These are phyloP conservation scores for Wallacemonas collosoma DNA, from an alignment of 208 protist genomes.

Conservation along the genomic window DNA sequence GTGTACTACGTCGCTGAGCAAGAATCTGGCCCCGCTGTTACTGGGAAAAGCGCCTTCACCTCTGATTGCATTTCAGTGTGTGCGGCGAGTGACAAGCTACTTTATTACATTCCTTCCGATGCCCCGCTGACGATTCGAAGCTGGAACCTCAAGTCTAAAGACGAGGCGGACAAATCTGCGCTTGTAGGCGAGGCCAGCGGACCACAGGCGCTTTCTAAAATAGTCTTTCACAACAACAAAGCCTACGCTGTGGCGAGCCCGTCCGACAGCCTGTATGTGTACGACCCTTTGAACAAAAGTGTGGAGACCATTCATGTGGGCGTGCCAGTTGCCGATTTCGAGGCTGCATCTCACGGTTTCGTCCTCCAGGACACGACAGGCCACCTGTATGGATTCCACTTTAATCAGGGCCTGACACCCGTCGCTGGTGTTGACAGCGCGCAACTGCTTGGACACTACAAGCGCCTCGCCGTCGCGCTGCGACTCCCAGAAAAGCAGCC, in stretches of 20 bases:
- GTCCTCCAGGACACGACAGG: conserved; percentile 43
- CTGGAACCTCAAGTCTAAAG: conserved; percentile 15
- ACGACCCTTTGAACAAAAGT: conserved; percentile 57
- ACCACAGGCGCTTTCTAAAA: conserved; percentile 3
- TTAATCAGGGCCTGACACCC: conserved; percentile 53
- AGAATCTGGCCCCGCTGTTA: background rate
- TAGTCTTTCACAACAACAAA: conserved; percentile 67
- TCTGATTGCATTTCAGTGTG: conserved; percentile 10
- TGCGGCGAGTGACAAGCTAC: conserved; percentile 18
- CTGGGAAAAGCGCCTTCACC: background rate
- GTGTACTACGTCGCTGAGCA: conserved; percentile 11
- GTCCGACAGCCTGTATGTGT: conserved; percentile 33
- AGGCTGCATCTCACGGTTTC: conserved; percentile 72
- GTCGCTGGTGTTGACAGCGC: conserved; percentile 22
- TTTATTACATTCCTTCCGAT: conserved; percentile 51
- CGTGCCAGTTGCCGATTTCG: conserved; percentile 34
- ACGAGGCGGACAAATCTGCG: conserved; percentile 18
- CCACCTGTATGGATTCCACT: conserved; percentile 63
- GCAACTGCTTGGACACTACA: conserved; percentile 48
- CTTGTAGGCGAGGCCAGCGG: conserved; percentile 25
- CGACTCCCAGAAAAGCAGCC: conserved; percentile 4
- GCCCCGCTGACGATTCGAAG: conserved; percentile 28
- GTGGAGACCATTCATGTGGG: conserved; percentile 49
- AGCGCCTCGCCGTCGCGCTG: conserved; percentile 32
- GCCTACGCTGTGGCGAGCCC: conserved; percentile 43